A percentile compares a stretch with the other conserved stretches of the same genome.
phyloP scores from a whole-genome alignment of 2,329 filamentous ascomycete genomes.

The Teratosphaeria gauchensis region DNA sequence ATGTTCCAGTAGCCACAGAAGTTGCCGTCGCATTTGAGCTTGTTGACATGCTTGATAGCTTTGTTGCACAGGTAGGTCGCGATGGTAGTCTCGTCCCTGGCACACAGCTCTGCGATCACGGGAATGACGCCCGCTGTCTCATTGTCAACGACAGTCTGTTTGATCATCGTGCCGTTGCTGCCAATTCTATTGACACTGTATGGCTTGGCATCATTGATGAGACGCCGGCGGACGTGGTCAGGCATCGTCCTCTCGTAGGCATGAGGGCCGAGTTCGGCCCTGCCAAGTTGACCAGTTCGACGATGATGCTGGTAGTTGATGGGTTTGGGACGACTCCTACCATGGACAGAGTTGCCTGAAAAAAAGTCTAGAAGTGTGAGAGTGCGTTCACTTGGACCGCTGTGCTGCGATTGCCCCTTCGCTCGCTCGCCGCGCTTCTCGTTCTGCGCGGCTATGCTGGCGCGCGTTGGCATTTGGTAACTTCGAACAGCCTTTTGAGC shows the following conservation, averaged over 20 bases:
- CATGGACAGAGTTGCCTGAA: conserved; percentile 2
- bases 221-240: conserved; percentile 30
- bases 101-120: conserved; percentile 38
- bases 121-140: conserved; percentile 36
- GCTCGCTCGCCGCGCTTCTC: neutral
- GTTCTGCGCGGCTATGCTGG: neutral
- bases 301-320: neutral
- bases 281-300: conserved; percentile 21
- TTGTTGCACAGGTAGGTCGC: conserved; percentile 74
- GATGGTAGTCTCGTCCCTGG: conserved; percentile 53
- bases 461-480: neutral
- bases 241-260: conserved; percentile 40
- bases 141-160: conserved; percentile 33
- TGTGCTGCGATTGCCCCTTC: neutral
- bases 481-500: neutral
- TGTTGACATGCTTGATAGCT: conserved; percentile 67
- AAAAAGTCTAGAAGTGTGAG: conserved; percentile 6
- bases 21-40: conserved; percentile 70
- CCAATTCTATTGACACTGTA: conserved; percentile 31
- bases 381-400: neutral
- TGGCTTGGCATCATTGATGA: conserved; percentile 32
- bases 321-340: neutral
- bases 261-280: conserved; percentile 37
- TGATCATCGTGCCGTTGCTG: conserved; percentile 32
- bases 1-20: conserved; percentile 96